Evolutionary conservation across 164 flowering plant genomes (phyloP).

Genomic region (Vitis amurensis): DNA sequence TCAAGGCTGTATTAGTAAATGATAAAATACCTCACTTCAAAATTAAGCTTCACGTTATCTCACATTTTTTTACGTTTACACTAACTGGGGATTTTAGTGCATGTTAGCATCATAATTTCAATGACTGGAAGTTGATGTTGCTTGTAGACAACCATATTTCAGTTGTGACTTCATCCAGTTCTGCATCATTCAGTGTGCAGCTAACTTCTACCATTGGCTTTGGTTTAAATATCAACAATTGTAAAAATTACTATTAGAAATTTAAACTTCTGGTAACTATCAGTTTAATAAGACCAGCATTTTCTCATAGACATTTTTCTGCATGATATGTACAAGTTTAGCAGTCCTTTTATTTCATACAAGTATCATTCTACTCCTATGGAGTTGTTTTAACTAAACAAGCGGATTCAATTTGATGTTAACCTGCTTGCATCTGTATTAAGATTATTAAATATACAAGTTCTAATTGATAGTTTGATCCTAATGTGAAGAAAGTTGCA

Average conservation of each 20-base stretch:
- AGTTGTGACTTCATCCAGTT: not conserved
- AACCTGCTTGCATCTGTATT: no score
- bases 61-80: not conserved
- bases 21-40: not conserved
- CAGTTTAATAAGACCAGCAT: not conserved
- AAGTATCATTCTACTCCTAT: no score
- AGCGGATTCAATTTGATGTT: no score
- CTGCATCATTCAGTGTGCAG: not conserved
- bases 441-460: no score
- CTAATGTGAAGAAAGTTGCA: constrained; percentile 25
- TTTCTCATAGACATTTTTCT: not conserved
- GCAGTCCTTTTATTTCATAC: no score
- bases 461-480: not conserved
- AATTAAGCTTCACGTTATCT: not conserved
- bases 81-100: not conserved
- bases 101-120: not conserved
- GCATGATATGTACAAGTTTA: no score
- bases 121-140: not conserved
- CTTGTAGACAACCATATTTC: not conserved
- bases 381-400: no score
- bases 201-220: not conserved
- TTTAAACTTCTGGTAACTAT: not conserved
- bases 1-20: not conserved
- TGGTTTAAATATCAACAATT: not conserved
- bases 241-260: not conserved